Base-by-base conservation (phyloP, 2,329 filamentous ascomycete genomes). In the Neoarthrinium moseri region DNA sequence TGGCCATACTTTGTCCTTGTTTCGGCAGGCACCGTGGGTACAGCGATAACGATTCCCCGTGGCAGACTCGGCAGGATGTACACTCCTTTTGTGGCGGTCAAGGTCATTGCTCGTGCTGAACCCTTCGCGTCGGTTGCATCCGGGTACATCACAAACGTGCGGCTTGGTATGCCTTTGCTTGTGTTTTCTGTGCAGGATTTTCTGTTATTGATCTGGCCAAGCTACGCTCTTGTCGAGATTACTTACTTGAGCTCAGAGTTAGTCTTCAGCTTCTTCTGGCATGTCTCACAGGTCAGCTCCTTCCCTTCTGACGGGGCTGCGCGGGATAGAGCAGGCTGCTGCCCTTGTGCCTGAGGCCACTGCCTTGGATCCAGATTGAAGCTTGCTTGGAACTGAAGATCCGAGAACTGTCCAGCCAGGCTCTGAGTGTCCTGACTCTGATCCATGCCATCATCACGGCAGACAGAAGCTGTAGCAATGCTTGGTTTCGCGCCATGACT, bases 51-150 rank as follows among this genome's bases (percentile, higher is more conserved):
- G 72, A 49, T 76, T 76, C 35, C 69, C 72, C 1, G 67, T 69
- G 7, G 74, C 73, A 2, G 70, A 48, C 65, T 69, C 30, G 56
- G 70, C 56, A 3, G 65, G 66, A 61, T 96, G 91, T 5, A 87
- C 83, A 49, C 83, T 87, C 58, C 81, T 83, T 55, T 78, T 82
- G 62, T 96, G 91, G 43, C 91, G 77, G n/a, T 86, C 79, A 11
- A 92, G 79, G 56, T 96, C 91, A 61, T 95, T 95, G 15, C 71
- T 65, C 0, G 89, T 95, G 15, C 85, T 84, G 57, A 95, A 96
- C 0, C 89, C 89, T 50, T 80, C 73, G 5, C 63, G 69, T 15
- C 83, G 74, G 21, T 59, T 53, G 62, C 90, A 95, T 4, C 69
- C 69, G 1, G 62, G 52, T 20, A 80, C 65, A 4, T 73, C 58